Evolutionary conservation across 2,329 filamentous ascomycete genomes (phyloP).

Genomic region (Sordariomycetes sp.): DNA sequence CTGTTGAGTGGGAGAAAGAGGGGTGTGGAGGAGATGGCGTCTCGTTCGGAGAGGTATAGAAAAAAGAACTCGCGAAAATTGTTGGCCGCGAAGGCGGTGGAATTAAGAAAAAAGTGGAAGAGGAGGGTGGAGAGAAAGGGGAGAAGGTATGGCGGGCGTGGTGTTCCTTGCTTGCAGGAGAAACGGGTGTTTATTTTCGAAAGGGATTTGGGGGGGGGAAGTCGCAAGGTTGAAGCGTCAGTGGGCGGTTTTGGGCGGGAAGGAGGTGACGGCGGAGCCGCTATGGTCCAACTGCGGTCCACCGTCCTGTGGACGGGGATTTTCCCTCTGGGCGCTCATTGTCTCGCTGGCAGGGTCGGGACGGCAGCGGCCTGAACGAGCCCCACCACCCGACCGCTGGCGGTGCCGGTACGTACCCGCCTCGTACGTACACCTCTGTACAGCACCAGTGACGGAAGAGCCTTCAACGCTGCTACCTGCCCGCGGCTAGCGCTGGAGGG

Average conservation of each 20-base stretch:
- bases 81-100: background rate
- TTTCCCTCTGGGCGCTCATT: background rate
- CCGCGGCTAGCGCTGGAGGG: background rate
- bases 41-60: background rate
- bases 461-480: background rate
- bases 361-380: background rate
- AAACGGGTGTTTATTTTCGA: background rate
- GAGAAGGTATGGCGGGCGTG: background rate
- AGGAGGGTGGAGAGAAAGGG: background rate
- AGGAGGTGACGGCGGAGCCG: background rate
- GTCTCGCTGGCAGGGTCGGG: background rate
- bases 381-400: background rate
- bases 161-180: background rate
- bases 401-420: conserved; percentile 1
- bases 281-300: background rate
- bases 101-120: conserved; percentile 3
- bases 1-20: conserved; percentile 1
- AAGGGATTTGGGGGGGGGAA: background rate
- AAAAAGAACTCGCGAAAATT: background rate
- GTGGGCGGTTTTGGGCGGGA: background rate
- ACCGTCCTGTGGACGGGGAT: background rate
- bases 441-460: background rate
- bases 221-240: background rate
- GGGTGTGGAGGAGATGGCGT: conserved; percentile 1
- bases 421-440: no score